A percentile compares a stretch with the other conserved stretches of the same genome.
phyloP scores from a whole-genome alignment of 305 asterid species.

The Fraxinus angustifolia region DNA sequence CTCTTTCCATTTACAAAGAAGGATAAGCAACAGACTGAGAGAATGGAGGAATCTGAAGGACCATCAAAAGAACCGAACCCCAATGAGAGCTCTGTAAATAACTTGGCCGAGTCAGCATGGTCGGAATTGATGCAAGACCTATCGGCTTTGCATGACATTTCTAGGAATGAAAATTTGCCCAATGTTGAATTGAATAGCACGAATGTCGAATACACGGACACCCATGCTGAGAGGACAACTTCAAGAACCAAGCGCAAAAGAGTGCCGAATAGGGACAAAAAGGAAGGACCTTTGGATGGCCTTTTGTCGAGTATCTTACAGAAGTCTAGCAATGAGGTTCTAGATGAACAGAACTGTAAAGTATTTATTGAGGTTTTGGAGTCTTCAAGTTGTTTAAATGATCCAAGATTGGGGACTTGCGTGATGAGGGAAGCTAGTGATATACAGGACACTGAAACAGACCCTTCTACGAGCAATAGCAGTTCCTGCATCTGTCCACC shows the following conservation, averaged over 20 bases:
- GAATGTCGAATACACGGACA: conserved; percentile 32
- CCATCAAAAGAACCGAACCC: conserved; percentile 22
- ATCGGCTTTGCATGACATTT: conserved; percentile 37
- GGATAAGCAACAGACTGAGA: conserved; percentile 36
- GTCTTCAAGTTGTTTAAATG: conserved; percentile 53
- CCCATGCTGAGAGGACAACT: conserved; percentile 25
- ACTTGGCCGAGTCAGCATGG: conserved; percentile 63
- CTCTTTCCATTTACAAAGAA: conserved; percentile 65
- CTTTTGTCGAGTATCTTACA: conserved; percentile 44
- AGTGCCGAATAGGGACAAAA: conserved; percentile 30
- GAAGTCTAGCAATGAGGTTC: conserved; percentile 28
- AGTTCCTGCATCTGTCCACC: conserved; percentile 59
- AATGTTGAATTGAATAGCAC: conserved; percentile 25
- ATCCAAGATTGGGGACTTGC: conserved; percentile 54
- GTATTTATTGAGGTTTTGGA: conserved; percentile 44
- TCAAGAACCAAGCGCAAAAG: conserved; percentile 37
- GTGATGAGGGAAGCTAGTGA: conserved; percentile 36
- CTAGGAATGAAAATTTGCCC: conserved; percentile 28
- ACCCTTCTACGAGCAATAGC: conserved; percentile 29
- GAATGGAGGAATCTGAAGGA: conserved; percentile 34
- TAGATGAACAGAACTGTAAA: conserved; percentile 45
- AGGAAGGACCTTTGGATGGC: conserved; percentile 32
- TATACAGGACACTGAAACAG: conserved; percentile 23
- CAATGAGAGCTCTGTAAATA: conserved; percentile 32
- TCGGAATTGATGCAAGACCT: conserved; percentile 72